A percentile compares a stretch with the other conserved stretches of the same genome.
phyloP scores from a whole-genome alignment of 257 asterid genomes.

The Solanum microdontum region DNA sequence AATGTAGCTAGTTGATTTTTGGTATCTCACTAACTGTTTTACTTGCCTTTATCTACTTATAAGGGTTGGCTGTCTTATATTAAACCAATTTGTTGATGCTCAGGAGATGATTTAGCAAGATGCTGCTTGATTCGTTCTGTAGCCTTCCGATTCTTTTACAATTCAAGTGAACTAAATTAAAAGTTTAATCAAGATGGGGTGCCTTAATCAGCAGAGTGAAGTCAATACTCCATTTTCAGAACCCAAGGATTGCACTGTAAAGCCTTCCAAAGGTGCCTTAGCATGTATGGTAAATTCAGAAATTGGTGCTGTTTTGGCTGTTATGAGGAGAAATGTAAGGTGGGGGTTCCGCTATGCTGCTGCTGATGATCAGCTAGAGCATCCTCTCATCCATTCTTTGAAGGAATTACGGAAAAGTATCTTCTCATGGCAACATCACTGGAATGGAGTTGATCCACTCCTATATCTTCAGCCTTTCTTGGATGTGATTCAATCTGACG shows the following conservation, averaged over 20 bases:
- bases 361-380: not conserved
- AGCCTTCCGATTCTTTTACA: not conserved
- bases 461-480: conserved; percentile 1
- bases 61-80: not conserved
- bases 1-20: not conserved
- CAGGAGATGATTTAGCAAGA: not conserved
- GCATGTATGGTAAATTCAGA: conserved; percentile 7
- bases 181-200: not conserved
- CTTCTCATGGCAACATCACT: conserved; percentile 2
- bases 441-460: not conserved
- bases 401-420: not conserved
- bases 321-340: conserved; percentile 7
- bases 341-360: not conserved
- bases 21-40: not conserved
- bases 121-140: not conserved
- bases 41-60: not conserved
- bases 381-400: conserved; percentile 3
- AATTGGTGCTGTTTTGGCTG: conserved; percentile 5
- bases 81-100: not conserved
- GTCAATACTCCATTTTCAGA: not conserved
- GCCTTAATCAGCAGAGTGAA: not conserved
- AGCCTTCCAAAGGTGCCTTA: not conserved
- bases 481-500: conserved; percentile 8
- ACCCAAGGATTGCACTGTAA: not conserved
- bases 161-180: not conserved